Percentiles rank a stretch among this genome's conserved stretches.
Conservation (phyloP, 2,329 filamentous ascomycete species). For the Lachnellula hyalina region DNA sequence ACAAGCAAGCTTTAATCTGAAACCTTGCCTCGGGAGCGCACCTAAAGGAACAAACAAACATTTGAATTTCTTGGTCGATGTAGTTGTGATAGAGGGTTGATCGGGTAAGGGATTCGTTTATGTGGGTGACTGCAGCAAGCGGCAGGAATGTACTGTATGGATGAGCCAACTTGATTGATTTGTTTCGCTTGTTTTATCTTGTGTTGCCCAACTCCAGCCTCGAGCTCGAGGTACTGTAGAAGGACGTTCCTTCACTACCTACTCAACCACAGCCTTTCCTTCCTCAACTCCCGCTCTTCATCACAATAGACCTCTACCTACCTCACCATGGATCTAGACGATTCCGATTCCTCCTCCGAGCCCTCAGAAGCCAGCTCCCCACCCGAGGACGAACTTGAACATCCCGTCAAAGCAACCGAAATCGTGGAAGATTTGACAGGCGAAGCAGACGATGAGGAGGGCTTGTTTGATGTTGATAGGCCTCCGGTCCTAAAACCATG, state of each 20-base stretch:
- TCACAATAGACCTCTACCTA: neutral
- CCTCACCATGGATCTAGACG: neutral
- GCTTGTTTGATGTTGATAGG: constrained; percentile 4
- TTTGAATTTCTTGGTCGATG: too few species aligned
- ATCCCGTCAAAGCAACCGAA: constrained; percentile 1
- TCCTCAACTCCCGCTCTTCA: neutral
- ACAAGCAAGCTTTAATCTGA: too few species aligned
- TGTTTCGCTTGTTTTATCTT: too few species aligned
- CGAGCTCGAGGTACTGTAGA: too few species aligned
- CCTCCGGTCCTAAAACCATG: constrained; percentile 20
- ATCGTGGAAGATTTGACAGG: constrained; percentile 9
- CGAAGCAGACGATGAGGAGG: constrained; percentile 7
- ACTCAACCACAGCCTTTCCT: neutral
- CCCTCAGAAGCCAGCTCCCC: neutral
- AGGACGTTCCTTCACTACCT: neutral
- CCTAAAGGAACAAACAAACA: too few species aligned
- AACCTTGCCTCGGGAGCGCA: too few species aligned
- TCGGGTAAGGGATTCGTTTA: too few species aligned
- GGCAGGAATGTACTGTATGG: too few species aligned
- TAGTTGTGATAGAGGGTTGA: too few species aligned
- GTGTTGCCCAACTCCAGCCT: too few species aligned
- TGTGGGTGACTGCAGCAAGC: too few species aligned
- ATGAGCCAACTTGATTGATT: too few species aligned
- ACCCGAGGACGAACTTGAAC: neutral
- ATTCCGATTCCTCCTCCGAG: neutral